Evolutionary conservation across 352 stramenopile genomes (phyloP).

Genomic region (Globisporangium emineosum): DNA sequence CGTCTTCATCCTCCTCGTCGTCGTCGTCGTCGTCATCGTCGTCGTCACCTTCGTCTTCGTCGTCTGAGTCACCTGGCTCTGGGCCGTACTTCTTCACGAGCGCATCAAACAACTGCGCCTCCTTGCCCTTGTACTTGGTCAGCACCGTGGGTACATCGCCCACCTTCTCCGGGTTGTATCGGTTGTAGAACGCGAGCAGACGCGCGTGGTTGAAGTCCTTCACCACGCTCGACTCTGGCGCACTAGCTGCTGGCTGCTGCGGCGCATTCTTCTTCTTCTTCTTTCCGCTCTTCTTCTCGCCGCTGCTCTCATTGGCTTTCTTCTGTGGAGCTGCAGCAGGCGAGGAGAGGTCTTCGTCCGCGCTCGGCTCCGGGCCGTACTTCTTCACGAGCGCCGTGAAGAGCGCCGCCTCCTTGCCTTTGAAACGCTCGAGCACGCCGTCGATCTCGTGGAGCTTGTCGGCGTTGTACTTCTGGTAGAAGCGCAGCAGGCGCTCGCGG

Average conservation of each 20-base stretch:
- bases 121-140: conserved; percentile 79
- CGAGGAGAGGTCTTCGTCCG: conserved; percentile 38
- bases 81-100: conserved; percentile 85
- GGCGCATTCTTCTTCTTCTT: conserved; percentile 17
- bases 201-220: conserved; percentile 62
- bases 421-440: conserved; percentile 77
- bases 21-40: conserved; percentile 21
- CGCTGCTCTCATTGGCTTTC: background rate
- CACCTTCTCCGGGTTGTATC: conserved; percentile 82
- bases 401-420: conserved; percentile 67
- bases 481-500: conserved; percentile 67
- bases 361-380: conserved; percentile 71
- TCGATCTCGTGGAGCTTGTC: conserved; percentile 84
- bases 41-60: conserved; percentile 56
- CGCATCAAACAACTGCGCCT: conserved; percentile 74
- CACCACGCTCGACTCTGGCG: conserved; percentile 26
- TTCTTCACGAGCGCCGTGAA: conserved; percentile 81
- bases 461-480: conserved; percentile 85
- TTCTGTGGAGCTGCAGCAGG: conserved; percentile 8
- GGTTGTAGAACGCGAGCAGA: conserved; percentile 74
- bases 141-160: conserved; percentile 61
- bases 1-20: conserved; percentile 30
- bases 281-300: conserved; percentile 9
- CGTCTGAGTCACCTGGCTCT: conserved; percentile 69
- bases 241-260: background rate